Base-by-base conservation (phyloP, 805 yeast species). In the Ascoidea asiatica region DNA sequence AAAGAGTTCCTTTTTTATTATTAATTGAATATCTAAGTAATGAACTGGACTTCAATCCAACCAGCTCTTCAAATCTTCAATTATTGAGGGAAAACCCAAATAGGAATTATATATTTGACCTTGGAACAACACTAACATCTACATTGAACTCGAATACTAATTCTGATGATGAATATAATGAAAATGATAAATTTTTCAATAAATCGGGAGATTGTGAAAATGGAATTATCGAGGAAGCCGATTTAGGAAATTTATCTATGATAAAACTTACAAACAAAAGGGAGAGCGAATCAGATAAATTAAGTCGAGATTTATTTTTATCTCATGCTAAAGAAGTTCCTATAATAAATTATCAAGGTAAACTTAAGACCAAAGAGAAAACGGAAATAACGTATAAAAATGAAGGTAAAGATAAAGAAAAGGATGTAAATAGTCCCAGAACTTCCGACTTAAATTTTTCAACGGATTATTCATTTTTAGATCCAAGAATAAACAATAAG, bases 1-100 rank as follows among this genome's bases (percentile, higher is more conserved):
- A 92, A 60, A 77, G 95, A 54, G 97, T 90, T 6, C 98, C 98
- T 8, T 92, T 78, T 56, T 65, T 92, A 48, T 59, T 92, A 35
- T 67, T 88, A 33, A 74, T 92, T 37, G 98, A 92, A 60, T 89
- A 75, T 53, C 63, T 92, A 42, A 72, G 82, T 43, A 95, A 89
- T 56, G 97, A 87, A 39, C 66, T 87, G 48, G 95, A 87, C 56
- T 92, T 90, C 56, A 81, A 88, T 54, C 96, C 97, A 0, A 61
- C 69, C 1, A 67, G 76, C 1, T 69, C 69, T 36, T 67, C 63
- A 49, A 92, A 77, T 59, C 70, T 67, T 53, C 57, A 51, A 47
- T 63, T 66, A n/a, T 61, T 69, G 19, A 61, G 66, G 41, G 61
- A 64, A 47, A 64, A 67, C 39, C 64, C 71, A 17, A 50, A 54